Percentiles rank a stretch among this genome's conserved stretches.
These are phyloP conservation scores for Lactarius hatsudake DNA, from an alignment of 768 basidiomycete species.

Conservation along the genomic window DNA sequence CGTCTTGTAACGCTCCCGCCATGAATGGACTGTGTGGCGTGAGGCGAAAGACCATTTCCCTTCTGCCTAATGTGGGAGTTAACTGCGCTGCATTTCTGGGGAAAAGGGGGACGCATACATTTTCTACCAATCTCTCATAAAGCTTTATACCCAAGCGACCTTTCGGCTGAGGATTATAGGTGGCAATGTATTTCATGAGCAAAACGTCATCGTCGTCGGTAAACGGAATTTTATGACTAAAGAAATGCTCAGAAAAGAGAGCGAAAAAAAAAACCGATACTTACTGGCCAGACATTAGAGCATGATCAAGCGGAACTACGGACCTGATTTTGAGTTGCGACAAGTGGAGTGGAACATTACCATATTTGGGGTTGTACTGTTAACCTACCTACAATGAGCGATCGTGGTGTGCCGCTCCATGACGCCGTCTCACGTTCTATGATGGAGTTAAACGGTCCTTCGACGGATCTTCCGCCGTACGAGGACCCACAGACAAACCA, in stretches of 20 bases:
- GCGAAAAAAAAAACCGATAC: neutral
- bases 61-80: constrained; percentile 34
- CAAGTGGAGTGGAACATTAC: neutral
- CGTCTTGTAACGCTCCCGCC: constrained; percentile 59
- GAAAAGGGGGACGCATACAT: constrained; percentile 40
- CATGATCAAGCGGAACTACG: neutral
- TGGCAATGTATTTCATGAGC: constrained; percentile 49
- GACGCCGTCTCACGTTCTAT: constrained; percentile 15
- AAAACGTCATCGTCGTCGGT: constrained; percentile 42
- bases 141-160: constrained; percentile 49
- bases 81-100: neutral
- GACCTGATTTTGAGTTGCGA: neutral
- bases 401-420: neutral
- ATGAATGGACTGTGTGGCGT: constrained; percentile 56
- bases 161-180: constrained; percentile 39
- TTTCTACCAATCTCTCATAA: constrained; percentile 42
- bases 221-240: constrained; percentile 30
- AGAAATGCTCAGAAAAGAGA: neutral
- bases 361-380: neutral
- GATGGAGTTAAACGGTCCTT: constrained; percentile 5
- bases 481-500: constrained; percentile 4
- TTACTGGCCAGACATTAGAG: constrained; percentile 7
- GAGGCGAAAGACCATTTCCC: constrained; percentile 51
- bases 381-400: neutral
- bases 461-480: neutral